Percentiles rank a stretch among this genome's conserved stretches.
These are phyloP conservation scores for Debaryomyces udenii DNA, from an alignment of 1,139 yeast genomes.

Conservation along the genomic window DNA sequence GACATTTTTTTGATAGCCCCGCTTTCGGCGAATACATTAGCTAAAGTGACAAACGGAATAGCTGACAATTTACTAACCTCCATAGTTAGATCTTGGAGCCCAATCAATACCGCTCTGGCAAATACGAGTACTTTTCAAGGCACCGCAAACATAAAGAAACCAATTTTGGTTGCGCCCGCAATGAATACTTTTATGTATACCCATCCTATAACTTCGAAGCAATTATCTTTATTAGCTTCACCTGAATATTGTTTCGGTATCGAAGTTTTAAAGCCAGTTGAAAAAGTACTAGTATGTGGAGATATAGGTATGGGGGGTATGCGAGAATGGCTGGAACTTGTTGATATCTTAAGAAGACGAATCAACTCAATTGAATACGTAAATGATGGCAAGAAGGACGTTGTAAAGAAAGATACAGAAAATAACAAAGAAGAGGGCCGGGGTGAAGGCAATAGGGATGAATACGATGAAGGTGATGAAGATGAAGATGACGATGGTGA, in stretches of 20 bases:
- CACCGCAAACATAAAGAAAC: slow-evolving; percentile 48
- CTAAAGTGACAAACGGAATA: slow-evolving; percentile 87
- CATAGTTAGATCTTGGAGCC: slow-evolving; percentile 90
- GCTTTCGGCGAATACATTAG: slow-evolving; percentile 87
- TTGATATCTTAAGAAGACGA: slow-evolving; percentile 69
- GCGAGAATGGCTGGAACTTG: slow-evolving; percentile 96
- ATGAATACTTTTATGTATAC: slow-evolving; percentile 97
- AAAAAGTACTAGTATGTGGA: slow-evolving; percentile 91
- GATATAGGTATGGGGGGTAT: slow-evolving; percentile 98
- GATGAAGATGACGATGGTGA: slow-evolving; percentile 35
- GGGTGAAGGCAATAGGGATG: slow-evolving; percentile 35
- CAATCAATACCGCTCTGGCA: slow-evolving; percentile 32
- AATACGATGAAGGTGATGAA: slow-evolving; percentile 27
- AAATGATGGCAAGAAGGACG: slow-evolving; percentile 42
- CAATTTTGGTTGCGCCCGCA: slow-evolving; percentile 91
- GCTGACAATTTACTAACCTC: slow-evolving; percentile 88
- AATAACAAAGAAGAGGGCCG: slow-evolving; percentile 32
- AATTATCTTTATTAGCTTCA: slow-evolving; percentile 56
- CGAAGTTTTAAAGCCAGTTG: slow-evolving; percentile 87
- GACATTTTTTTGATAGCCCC: slow-evolving; percentile 92
- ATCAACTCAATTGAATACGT: slow-evolving; percentile 42
- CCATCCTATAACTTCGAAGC: slow-evolving; percentile 89
- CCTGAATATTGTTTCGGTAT: slow-evolving; percentile 53
- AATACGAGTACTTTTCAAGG: slow-evolving; percentile 12
- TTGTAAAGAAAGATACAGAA: slow-evolving; percentile 32